Conservation (phyloP, 257 asterid genomes). For the Linderniella brevidens region DNA sequence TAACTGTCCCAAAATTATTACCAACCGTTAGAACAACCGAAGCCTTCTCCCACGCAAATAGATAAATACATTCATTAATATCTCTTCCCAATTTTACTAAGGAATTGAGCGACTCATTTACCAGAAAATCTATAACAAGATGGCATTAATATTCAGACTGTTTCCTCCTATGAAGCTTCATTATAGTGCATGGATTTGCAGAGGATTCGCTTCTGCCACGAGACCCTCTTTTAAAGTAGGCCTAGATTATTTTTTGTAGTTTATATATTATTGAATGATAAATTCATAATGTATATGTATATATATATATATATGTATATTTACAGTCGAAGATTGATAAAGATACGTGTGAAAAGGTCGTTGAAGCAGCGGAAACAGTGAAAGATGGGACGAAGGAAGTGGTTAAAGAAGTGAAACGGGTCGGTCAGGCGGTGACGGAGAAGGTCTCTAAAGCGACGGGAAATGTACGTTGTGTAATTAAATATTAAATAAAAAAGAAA, state of each 20-base stretch:
- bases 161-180: too few species aligned
- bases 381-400: constrained; percentile 58
- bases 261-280: background rate
- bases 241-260: background rate
- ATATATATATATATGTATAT: background rate
- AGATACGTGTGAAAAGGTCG: constrained; percentile 42
- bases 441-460: constrained; percentile 10
- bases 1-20: too few species aligned
- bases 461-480: background rate
- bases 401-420: constrained; percentile 34
- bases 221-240: constrained; percentile 36
- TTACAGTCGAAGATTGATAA: constrained; percentile 1
- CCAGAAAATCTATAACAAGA: too few species aligned
- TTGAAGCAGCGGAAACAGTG: constrained; percentile 60
- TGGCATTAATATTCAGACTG: too few species aligned
- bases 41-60: too few species aligned
- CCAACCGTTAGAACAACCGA: too few species aligned
- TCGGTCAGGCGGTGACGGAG: constrained; percentile 28
- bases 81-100: too few species aligned
- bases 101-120: too few species aligned
- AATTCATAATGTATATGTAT: too few species aligned
- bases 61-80: too few species aligned
- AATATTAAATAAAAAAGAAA: background rate
- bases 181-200: constrained; percentile 16
- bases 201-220: constrained; percentile 37